phyloP scores from a whole-genome alignment of 805 yeast species.

The Candida sithepensis region DNA sequence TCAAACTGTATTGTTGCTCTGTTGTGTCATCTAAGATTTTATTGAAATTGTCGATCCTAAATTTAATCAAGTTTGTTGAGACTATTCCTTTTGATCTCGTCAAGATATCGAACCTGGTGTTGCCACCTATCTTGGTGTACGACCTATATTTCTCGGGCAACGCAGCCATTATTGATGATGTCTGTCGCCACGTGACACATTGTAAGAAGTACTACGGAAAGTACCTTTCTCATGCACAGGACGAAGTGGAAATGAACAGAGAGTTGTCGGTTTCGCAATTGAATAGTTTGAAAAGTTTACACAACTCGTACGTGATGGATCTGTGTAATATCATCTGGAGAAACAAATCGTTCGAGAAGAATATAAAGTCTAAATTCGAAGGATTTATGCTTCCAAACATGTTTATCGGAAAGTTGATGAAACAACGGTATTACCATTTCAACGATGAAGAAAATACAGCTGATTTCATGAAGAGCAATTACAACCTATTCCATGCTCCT shows the following conservation, averaged over 20 bases:
- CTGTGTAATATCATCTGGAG: slow-evolving; percentile 55
- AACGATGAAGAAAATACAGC: not conserved
- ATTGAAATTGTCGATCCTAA: slow-evolving; percentile 9
- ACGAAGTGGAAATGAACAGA: slow-evolving; percentile 11
- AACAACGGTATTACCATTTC: slow-evolving; percentile 22
- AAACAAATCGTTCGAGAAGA: slow-evolving; percentile 45
- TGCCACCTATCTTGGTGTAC: slow-evolving; percentile 39
- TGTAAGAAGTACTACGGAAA: slow-evolving; percentile 35
- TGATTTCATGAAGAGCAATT: slow-evolving; percentile 21
- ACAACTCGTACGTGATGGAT: slow-evolving; percentile 53
- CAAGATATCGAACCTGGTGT: slow-evolving; percentile 26
- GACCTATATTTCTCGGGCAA: slow-evolving; percentile 37
- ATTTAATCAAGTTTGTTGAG: slow-evolving; percentile 13
- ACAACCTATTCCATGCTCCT: slow-evolving; percentile 48
- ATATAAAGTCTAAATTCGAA: slow-evolving; percentile 30
- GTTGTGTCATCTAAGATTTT: not conserved
- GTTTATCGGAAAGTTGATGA: slow-evolving; percentile 31
- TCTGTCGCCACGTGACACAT: slow-evolving; percentile 43
- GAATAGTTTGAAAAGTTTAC: slow-evolving; percentile 30
- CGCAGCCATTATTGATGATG: slow-evolving; percentile 42
- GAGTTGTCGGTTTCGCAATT: slow-evolving; percentile 13
- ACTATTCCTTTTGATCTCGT: slow-evolving; percentile 22
- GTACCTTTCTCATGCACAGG: slow-evolving; percentile 13
- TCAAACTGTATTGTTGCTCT: slow-evolving; percentile 9
- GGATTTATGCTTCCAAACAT: slow-evolving; percentile 36